Percentiles rank a stretch among this genome's conserved stretches.
Evolutionary conservation across 2,329 filamentous ascomycete genomes (phyloP).

Genomic region (Rhinocladiella mackenziei): DNA sequence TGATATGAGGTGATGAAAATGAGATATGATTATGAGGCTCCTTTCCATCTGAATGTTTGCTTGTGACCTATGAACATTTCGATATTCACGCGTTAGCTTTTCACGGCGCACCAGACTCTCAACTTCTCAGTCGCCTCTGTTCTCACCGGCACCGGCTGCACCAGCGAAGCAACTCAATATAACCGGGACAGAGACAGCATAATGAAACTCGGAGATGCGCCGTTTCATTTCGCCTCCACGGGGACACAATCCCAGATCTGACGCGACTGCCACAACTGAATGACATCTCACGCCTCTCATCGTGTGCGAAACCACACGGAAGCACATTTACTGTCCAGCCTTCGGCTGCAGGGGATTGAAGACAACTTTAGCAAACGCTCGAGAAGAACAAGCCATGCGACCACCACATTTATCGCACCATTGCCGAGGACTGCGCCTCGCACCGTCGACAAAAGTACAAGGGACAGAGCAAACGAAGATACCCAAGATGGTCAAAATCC

Average conservation of each 20-base stretch:
- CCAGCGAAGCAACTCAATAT: no score
- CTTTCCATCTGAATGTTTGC: no score
- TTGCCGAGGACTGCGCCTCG: conserved; percentile 11
- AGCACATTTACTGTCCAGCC: conserved; percentile 13
- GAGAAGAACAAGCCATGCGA: conserved; percentile 15
- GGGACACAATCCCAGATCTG: neutral
- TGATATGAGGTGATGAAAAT: neutral
- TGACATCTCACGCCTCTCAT: neutral
- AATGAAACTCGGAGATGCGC: no score
- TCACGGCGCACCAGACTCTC: no score
- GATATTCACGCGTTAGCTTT: no score
- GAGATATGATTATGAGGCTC: no score
- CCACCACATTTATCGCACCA: conserved; percentile 9
- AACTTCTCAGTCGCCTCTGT: no score
- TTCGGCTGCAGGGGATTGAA: conserved; percentile 15
- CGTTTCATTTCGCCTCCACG: neutral
- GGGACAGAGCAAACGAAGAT: conserved; percentile 15
- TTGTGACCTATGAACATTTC: no score
- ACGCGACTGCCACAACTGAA: neutral
- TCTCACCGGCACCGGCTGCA: no score
- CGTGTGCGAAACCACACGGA: conserved; percentile 20
- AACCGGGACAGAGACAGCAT: no score
- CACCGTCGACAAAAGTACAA: conserved; percentile 14
- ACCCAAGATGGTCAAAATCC: conserved; percentile 18
- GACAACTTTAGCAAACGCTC: conserved; percentile 8